These are phyloP conservation scores for Coffea humblotiana DNA, from an alignment of 305 asterid genomes.

Conservation along the genomic window DNA sequence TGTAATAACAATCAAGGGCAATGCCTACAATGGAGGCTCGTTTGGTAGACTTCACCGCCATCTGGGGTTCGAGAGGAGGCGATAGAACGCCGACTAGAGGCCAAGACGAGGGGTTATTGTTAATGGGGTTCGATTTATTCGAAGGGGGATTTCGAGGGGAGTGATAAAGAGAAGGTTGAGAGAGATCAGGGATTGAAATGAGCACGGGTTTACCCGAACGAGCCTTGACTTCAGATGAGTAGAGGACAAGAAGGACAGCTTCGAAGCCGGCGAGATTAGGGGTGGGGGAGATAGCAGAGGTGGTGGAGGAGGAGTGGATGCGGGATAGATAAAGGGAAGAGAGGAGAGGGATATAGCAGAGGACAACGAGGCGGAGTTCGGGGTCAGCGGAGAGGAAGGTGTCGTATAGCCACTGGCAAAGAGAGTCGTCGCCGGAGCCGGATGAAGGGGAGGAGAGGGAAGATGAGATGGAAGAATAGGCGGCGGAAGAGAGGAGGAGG, in stretches of 20 bases:
- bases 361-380: constrained; percentile 82
- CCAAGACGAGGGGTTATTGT: constrained; percentile 22
- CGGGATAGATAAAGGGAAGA: constrained; percentile 64
- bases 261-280: constrained; percentile 79
- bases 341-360: constrained; percentile 72
- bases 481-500: constrained; percentile 74
- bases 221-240: constrained; percentile 71
- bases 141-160: constrained; percentile 50
- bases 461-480: constrained; percentile 62
- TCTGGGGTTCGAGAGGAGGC: constrained; percentile 79
- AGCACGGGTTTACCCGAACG: constrained; percentile 76
- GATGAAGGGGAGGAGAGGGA: constrained; percentile 53
- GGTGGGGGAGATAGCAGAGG: constrained; percentile 30
- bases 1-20: constrained; percentile 79
- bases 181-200: constrained; percentile 79
- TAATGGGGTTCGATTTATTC: constrained; percentile 36
- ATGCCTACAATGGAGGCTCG: constrained; percentile 86
- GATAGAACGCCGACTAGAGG: constrained; percentile 58
- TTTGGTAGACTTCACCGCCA: constrained; percentile 87
- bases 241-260: constrained; percentile 77
- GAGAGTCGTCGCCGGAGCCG: constrained; percentile 75
- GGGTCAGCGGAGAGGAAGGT: constrained; percentile 75
- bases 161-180: constrained; percentile 89
- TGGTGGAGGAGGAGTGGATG: constrained; percentile 51
- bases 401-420: constrained; percentile 96